These are phyloP conservation scores for Cercospora sp. DNA, from an alignment of 2,329 filamentous ascomycete species.

Conservation along the genomic window DNA sequence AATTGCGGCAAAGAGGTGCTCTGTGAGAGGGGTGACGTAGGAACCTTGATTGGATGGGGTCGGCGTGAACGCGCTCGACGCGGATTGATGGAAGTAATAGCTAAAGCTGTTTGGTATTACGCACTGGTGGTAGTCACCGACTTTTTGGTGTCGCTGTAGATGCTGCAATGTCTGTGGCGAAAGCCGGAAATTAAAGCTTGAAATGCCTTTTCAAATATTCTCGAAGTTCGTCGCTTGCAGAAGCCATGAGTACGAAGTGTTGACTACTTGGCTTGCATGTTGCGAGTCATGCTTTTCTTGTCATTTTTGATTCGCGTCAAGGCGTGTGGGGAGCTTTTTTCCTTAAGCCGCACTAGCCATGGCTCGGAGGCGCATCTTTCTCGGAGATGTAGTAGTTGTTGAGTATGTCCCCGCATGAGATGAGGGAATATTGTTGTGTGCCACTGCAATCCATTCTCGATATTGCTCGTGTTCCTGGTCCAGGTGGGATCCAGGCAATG, in stretches of 20 bases:
- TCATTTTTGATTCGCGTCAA: neutral
- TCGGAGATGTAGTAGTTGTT: neutral
- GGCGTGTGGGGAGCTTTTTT: neutral
- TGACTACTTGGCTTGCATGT: neutral
- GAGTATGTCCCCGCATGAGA: neutral
- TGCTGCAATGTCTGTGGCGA: neutral
- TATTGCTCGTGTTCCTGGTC: neutral
- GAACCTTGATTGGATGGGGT: neutral
- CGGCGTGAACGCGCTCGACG: neutral
- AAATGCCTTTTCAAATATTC: neutral
- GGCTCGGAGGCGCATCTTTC: neutral
- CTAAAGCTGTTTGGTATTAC: neutral
- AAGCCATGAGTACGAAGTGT: neutral
- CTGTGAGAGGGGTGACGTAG: neutral
- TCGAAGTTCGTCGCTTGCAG: neutral
- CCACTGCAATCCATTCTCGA: neutral
- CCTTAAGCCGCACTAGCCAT: neutral
- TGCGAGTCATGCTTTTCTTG: neutral
- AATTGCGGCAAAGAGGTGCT: neutral
- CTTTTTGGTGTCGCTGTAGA: neutral
- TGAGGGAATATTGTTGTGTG: neutral
- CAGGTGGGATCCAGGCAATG: neutral
- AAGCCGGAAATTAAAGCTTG: neutral
- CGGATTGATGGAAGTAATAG: slow-evolving; percentile 1
- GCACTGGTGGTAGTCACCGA: neutral